Conservation (phyloP, 2,329 filamentous ascomycete species). For the Paraconiothyrium brasiliense region DNA sequence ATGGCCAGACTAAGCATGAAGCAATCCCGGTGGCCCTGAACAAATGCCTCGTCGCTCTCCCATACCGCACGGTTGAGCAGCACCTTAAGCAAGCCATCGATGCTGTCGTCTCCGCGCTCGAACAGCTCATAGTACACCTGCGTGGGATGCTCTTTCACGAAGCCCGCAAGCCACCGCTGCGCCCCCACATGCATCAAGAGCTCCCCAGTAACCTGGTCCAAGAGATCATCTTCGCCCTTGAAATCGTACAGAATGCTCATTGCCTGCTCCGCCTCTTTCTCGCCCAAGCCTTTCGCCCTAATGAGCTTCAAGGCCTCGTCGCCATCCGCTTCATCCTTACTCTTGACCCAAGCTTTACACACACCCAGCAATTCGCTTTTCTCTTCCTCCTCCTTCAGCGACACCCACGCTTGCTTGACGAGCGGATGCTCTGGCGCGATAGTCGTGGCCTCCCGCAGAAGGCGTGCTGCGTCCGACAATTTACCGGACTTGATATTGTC, state of each 20-base stretch:
- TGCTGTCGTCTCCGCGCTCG: conserved; percentile 56
- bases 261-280: conserved; percentile 51
- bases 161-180: conserved; percentile 51
- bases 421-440: conserved; percentile 53
- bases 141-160: conserved; percentile 51
- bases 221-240: conserved; percentile 52
- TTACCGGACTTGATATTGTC: conserved; percentile 42
- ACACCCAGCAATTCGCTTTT: conserved; percentile 45
- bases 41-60: conserved; percentile 56
- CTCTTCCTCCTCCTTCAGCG: conserved; percentile 51
- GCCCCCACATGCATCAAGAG: conserved; percentile 49
- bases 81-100: conserved; percentile 54
- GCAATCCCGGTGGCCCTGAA: conserved; percentile 62
- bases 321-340: conserved; percentile 51
- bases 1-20: conserved; percentile 83
- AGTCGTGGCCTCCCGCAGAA: conserved; percentile 56
- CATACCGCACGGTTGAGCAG: conserved; percentile 55
- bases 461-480: conserved; percentile 51
- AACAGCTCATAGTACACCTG: conserved; percentile 56
- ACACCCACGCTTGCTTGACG: conserved; percentile 53
- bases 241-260: conserved; percentile 55
- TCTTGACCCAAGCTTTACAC: conserved; percentile 48
- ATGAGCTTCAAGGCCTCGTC: conserved; percentile 48
- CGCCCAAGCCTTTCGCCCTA: conserved; percentile 41
- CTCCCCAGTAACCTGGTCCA: conserved; percentile 52